These are phyloP conservation scores for Volvox carteri DNA, from an alignment of 163 green algal species.

Conservation along the genomic window DNA sequence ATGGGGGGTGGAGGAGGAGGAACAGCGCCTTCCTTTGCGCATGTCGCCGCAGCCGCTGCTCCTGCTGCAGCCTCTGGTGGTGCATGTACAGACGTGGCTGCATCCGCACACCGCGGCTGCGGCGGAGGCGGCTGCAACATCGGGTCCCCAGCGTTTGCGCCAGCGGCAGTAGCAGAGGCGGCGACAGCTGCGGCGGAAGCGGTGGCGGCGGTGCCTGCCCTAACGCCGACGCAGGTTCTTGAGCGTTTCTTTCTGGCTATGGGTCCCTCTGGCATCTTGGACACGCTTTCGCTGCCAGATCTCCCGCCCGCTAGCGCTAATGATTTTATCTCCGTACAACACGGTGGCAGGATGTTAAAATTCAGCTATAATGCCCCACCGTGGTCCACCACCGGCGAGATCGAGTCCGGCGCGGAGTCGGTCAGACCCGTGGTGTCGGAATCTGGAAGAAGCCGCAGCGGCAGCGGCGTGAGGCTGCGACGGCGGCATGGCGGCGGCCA, in stretches of 20 bases:
- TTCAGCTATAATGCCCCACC: background rate
- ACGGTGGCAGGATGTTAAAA: background rate
- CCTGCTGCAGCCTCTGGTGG: background rate
- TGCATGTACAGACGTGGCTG: background rate
- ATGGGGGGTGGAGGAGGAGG: too few species aligned
- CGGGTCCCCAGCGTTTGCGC: background rate
- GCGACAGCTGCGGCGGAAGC: background rate
- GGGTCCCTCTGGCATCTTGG: background rate
- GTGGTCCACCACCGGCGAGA: background rate
- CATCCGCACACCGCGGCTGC: background rate
- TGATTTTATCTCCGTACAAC: slow-evolving; percentile 30
- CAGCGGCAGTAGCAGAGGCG: background rate
- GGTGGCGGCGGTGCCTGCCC: background rate
- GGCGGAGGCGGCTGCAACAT: background rate
- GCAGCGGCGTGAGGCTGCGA: background rate
- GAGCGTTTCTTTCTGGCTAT: background rate
- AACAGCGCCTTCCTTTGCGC: background rate
- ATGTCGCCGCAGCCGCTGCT: too few species aligned
- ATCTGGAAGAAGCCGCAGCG: background rate
- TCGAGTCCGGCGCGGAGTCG: background rate
- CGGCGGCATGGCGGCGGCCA: background rate
- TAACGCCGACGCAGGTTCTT: background rate
- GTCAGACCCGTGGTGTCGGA: background rate
- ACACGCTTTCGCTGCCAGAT: background rate
- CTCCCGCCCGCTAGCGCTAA: background rate